These are phyloP conservation scores for Blumeriella jaapii DNA, from an alignment of 2,329 filamentous ascomycete genomes.

Conservation along the genomic window DNA sequence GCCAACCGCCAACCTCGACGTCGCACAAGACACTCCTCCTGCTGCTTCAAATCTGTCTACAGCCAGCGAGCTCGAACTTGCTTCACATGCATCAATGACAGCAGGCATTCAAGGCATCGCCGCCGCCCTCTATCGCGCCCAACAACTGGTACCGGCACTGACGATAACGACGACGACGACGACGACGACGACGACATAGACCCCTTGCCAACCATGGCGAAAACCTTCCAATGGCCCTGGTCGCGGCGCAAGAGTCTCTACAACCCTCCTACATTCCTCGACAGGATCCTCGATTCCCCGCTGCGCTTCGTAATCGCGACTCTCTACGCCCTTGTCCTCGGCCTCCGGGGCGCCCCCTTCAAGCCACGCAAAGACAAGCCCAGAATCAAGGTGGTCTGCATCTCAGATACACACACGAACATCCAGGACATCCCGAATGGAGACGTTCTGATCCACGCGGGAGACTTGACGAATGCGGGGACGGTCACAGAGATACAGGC, in stretches of 20 bases:
- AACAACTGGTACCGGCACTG: background rate
- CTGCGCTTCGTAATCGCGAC: conserved; percentile 50
- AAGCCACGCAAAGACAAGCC: conserved; percentile 41
- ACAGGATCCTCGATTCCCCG: conserved; percentile 57
- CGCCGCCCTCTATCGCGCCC: background rate
- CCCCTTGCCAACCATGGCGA: background rate
- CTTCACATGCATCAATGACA: background rate
- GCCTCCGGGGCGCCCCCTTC: conserved; percentile 56
- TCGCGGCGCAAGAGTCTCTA: conserved; percentile 20
- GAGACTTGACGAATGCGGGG: conserved; percentile 69
- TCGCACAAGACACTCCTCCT: background rate
- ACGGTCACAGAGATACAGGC: conserved; percentile 62
- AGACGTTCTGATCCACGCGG: conserved; percentile 81
- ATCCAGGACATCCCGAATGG: conserved; percentile 56
- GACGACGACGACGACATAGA: background rate
- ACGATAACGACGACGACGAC: too few species aligned
- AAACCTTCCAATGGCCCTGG: conserved; percentile 19
- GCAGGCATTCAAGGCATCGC: background rate
- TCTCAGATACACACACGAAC: conserved; percentile 77
- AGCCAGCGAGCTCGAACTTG: too few species aligned
- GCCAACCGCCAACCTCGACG: background rate
- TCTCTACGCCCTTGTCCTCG: conserved; percentile 52
- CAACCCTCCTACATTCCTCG: conserved; percentile 36
- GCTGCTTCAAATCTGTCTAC: background rate
- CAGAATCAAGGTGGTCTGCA: conserved; percentile 67